Conservation (phyloP, 2,329 filamentous ascomycete genomes). For the Volutella citrinella region DNA sequence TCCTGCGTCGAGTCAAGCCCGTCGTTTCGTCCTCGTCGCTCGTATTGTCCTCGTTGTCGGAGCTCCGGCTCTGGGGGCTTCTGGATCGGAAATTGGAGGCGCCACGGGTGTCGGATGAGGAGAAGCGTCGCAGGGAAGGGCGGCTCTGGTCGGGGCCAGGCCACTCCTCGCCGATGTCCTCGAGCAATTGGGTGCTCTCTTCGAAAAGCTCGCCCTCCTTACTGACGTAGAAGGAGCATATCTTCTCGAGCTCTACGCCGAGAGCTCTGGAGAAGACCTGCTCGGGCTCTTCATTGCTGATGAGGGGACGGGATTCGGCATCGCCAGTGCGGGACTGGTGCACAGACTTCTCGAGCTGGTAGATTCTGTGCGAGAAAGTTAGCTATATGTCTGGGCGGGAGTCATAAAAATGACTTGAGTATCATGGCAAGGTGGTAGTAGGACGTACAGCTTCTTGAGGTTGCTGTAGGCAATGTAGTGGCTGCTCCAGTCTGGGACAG, state of each 20-base stretch:
- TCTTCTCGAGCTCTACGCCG: conserved; percentile 89
- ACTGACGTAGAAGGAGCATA: conserved; percentile 82
- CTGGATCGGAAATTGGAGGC: conserved; percentile 18
- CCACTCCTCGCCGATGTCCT: conserved; percentile 69
- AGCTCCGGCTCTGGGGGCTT: conserved; percentile 42
- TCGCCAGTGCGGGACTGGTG: conserved; percentile 65
- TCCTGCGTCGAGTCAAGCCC: conserved; percentile 45
- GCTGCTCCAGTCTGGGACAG: conserved; percentile 98
- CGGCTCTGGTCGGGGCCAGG: conserved; percentile 40
- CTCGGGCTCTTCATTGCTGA: conserved; percentile 73
- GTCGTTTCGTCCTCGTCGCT: conserved; percentile 61
- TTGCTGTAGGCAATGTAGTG: conserved; percentile 99
- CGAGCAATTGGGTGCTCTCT: conserved; percentile 74
- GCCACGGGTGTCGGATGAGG: conserved; percentile 19
- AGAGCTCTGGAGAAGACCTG: conserved; percentile 77
- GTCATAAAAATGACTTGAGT: too few species aligned
- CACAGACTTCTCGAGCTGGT: conserved; percentile 84
- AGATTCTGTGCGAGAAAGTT: conserved; percentile 68
- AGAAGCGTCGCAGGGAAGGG: conserved; percentile 32
- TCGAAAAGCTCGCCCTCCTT: conserved; percentile 87
- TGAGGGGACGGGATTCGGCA: conserved; percentile 80
- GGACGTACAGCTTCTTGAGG: conserved; percentile 88
- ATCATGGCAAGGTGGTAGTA: too few species aligned
- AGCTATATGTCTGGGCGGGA: too few species aligned
- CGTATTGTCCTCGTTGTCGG: conserved; percentile 62